Percentiles rank a stretch among this genome's conserved stretches.
These are phyloP conservation scores for Auriculariales sp. DNA, from an alignment of 768 basidiomycete genomes.

Conservation along the genomic window DNA sequence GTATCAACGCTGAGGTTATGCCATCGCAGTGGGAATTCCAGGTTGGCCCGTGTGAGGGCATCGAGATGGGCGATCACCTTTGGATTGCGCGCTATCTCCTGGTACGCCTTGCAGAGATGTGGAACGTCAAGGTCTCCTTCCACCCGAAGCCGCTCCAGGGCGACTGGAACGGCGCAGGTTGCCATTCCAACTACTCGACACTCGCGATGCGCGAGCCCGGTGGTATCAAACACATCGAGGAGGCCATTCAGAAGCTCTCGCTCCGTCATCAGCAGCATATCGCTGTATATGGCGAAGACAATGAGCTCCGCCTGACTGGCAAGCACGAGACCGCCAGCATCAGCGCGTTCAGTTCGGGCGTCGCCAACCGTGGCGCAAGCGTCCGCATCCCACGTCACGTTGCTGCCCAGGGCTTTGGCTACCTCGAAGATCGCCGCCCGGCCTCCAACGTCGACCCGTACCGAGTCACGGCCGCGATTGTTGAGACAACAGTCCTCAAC, in stretches of 20 bases:
- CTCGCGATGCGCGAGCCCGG: slow-evolving; percentile 86
- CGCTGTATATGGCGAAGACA: slow-evolving; percentile 95
- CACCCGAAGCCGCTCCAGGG: slow-evolving; percentile 95
- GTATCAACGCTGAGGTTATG: slow-evolving; percentile 99
- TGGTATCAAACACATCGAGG: slow-evolving; percentile 85
- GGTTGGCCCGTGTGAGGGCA: slow-evolving; percentile 95
- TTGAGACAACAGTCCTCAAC: slow-evolving; percentile 58
- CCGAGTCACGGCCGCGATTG: slow-evolving; percentile 76
- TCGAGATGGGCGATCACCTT: slow-evolving; percentile 97
- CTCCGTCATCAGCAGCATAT: slow-evolving; percentile 91
- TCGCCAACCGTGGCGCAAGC: slow-evolving; percentile 94
- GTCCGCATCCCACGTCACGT: slow-evolving; percentile 94
- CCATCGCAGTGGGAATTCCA: slow-evolving; percentile 99
- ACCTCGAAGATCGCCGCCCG: slow-evolving; percentile 92
- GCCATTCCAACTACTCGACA: slow-evolving; percentile 97
- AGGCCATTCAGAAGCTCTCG: slow-evolving; percentile 84
- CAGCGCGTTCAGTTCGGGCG: slow-evolving; percentile 78
- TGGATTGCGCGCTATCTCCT: slow-evolving; percentile 99
- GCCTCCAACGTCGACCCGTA: slow-evolving; percentile 92
- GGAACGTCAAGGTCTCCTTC: slow-evolving; percentile 96
- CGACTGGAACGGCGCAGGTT: slow-evolving; percentile 99
- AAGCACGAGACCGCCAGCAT: slow-evolving; percentile 98
- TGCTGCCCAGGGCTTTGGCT: slow-evolving; percentile 82
- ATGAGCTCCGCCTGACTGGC: slow-evolving; percentile 89
- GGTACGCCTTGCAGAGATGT: slow-evolving; percentile 91